phyloP scores from a whole-genome alignment of 108 stramenopile species.

The Licmophora abbreviata region DNA sequence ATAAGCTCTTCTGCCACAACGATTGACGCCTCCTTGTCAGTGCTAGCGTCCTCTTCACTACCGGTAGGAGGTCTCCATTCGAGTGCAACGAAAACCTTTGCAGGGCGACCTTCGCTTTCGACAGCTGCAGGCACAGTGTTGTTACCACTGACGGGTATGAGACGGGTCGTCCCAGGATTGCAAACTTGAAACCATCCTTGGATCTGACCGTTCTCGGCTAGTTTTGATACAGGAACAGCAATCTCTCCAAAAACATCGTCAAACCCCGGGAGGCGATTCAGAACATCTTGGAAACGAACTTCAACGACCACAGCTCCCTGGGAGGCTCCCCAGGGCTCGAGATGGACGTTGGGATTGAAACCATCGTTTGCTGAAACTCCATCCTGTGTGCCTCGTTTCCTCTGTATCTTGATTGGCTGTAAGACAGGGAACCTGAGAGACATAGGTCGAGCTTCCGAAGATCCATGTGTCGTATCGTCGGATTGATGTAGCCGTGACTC shows the following conservation, averaged over 20 bases:
- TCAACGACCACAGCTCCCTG: slow-evolving; percentile 62
- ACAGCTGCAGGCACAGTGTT: background rate
- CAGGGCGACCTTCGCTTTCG: slow-evolving; percentile 4
- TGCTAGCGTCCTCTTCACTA: background rate
- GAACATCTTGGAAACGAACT: slow-evolving; percentile 53
- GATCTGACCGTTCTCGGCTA: slow-evolving; percentile 39
- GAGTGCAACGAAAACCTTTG: slow-evolving; percentile 30
- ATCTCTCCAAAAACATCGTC: slow-evolving; percentile 72
- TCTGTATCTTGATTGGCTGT: slow-evolving; percentile 28
- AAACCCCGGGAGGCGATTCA: slow-evolving; percentile 48
- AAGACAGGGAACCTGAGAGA: slow-evolving; percentile 48
- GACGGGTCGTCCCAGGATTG: slow-evolving; percentile 32
- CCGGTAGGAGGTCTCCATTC: slow-evolving; percentile 21
- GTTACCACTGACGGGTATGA: background rate
- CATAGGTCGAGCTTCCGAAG: background rate
- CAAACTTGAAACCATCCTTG: slow-evolving; percentile 70
- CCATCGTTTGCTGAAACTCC: slow-evolving; percentile 4
- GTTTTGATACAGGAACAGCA: slow-evolving; percentile 52
- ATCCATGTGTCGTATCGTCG: too few species aligned
- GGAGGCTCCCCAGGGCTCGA: slow-evolving; percentile 56
- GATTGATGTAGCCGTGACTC: too few species aligned
- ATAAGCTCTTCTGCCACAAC: slow-evolving; percentile 58
- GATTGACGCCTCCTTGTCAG: slow-evolving; percentile 25
- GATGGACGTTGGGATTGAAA: slow-evolving; percentile 3
- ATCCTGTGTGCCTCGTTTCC: background rate